Evolutionary conservation across 352 stramenopile species (phyloP).

Genomic region (Blastocystis sp.): DNA sequence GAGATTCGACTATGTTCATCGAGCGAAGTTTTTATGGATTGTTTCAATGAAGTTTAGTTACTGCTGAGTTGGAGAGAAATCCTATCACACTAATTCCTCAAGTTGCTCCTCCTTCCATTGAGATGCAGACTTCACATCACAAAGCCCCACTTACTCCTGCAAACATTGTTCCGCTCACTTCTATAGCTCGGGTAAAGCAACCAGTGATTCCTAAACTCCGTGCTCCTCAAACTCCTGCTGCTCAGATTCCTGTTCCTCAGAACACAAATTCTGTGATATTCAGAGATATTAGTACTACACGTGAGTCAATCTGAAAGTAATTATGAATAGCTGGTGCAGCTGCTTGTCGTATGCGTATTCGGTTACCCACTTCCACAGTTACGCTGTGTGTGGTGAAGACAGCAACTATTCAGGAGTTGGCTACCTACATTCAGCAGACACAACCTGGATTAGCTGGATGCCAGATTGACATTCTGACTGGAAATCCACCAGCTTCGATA

Average conservation of each 20-base stretch:
- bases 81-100: background rate
- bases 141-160: background rate
- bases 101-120: background rate
- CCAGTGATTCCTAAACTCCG: background rate
- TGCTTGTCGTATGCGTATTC: slow-evolving; percentile 19
- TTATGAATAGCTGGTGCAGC: background rate
- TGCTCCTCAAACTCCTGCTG: background rate
- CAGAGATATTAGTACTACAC: background rate
- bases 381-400: slow-evolving; percentile 27
- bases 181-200: background rate
- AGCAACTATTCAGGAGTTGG: slow-evolving; percentile 23
- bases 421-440: background rate
- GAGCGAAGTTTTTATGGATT: background rate
- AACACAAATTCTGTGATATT: background rate
- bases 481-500: slow-evolving; percentile 14
- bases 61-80: background rate
- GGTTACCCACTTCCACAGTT: background rate
- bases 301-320: background rate
- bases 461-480: slow-evolving; percentile 1
- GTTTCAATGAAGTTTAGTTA: background rate
- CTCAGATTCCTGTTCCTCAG: background rate
- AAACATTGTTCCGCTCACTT: background rate
- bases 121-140: background rate
- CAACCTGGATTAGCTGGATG: background rate
- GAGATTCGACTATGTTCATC: background rate